Conservation (phyloP, 2,329 filamentous ascomycete species). For the Plenodomus biglobosus region DNA sequence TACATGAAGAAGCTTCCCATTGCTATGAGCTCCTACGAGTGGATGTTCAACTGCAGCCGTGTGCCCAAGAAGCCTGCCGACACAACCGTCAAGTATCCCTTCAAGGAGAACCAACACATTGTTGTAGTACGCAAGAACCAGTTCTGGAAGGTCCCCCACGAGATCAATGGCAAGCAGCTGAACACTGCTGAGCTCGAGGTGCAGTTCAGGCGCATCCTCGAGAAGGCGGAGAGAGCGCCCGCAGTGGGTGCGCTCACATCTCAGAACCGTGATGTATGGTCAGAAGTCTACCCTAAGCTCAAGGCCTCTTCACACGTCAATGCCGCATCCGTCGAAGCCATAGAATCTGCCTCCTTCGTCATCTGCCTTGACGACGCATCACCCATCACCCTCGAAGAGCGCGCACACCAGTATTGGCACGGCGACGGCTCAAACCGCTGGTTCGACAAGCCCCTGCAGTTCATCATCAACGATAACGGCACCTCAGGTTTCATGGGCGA, state of each 20-base stretch:
- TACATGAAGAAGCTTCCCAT: slow-evolving; percentile 98
- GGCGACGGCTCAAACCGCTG: slow-evolving; percentile 93
- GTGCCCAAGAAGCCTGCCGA: slow-evolving; percentile 82
- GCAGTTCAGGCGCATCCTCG: slow-evolving; percentile 84
- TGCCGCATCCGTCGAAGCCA: slow-evolving; percentile 71
- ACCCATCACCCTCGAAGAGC: slow-evolving; percentile 92
- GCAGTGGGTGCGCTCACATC: slow-evolving; percentile 83
- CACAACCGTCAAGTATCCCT: slow-evolving; percentile 76
- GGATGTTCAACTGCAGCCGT: slow-evolving; percentile 96
- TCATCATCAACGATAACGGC: slow-evolving; percentile 97
- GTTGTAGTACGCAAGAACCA: slow-evolving; percentile 92
- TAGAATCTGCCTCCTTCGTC: slow-evolving; percentile 87
- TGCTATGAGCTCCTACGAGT: slow-evolving; percentile 97
- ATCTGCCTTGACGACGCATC: slow-evolving; percentile 90
- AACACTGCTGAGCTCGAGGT: slow-evolving; percentile 87
- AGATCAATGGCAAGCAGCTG: slow-evolving; percentile 79
- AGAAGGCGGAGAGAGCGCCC: slow-evolving; percentile 65
- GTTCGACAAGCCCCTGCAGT: slow-evolving; percentile 98
- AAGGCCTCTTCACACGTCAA: slow-evolving; percentile 76
- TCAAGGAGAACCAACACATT: slow-evolving; percentile 79
- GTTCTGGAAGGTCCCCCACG: slow-evolving; percentile 88
- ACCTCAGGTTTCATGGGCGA: slow-evolving; percentile 97
- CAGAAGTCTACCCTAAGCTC: slow-evolving; percentile 67
- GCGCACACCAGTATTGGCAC: slow-evolving; percentile 96
- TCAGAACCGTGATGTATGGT: slow-evolving; percentile 92